A percentile compares a stretch with the other conserved stretches of the same genome.
Evolutionary conservation across 352 stramenopile genomes (phyloP).

Genomic region (Plasmopara halstedii): DNA sequence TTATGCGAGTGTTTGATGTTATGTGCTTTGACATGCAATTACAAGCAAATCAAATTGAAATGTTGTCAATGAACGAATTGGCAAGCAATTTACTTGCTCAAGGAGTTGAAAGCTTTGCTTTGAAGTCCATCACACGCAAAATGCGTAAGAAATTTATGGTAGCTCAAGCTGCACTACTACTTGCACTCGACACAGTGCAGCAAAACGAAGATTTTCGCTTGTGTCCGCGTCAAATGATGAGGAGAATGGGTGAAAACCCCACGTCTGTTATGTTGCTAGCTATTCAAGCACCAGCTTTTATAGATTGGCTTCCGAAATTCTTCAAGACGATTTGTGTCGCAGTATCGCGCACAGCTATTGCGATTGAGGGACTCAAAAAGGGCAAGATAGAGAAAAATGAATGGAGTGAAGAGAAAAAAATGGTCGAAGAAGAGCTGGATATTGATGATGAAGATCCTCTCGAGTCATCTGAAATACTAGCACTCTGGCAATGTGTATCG

Average conservation of each 20-base stretch:
- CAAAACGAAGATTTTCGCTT: constrained; percentile 19
- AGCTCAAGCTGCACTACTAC: constrained; percentile 33
- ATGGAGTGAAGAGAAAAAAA: neutral
- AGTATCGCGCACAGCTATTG: constrained; percentile 18
- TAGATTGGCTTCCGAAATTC: constrained; percentile 29
- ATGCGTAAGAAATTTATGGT: constrained; percentile 38
- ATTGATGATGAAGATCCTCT: constrained; percentile 10
- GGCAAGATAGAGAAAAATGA: neutral
- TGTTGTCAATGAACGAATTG: constrained; percentile 13
- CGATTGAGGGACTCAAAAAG: constrained; percentile 9
- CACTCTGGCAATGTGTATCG: constrained; percentile 41
- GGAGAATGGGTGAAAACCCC: constrained; percentile 16
- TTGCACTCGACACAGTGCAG: constrained; percentile 37
- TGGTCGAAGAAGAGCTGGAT: constrained; percentile 1
- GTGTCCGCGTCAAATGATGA: constrained; percentile 18
- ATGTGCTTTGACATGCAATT: constrained; percentile 25
- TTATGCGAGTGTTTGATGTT: constrained; percentile 8
- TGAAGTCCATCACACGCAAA: neutral
- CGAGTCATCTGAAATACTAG: constrained; percentile 10
- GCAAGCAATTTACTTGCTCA: constrained; percentile 13
- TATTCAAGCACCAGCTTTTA: constrained; percentile 11
- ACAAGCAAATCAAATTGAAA: constrained; percentile 8
- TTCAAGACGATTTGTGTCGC: constrained; percentile 39
- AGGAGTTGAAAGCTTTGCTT: constrained; percentile 9
- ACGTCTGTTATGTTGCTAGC: constrained; percentile 20